A percentile compares a stretch with the other conserved stretches of the same genome.
Conservation (phyloP, 139 green algal genomes). For the Dunaliella primolecta region DNA sequence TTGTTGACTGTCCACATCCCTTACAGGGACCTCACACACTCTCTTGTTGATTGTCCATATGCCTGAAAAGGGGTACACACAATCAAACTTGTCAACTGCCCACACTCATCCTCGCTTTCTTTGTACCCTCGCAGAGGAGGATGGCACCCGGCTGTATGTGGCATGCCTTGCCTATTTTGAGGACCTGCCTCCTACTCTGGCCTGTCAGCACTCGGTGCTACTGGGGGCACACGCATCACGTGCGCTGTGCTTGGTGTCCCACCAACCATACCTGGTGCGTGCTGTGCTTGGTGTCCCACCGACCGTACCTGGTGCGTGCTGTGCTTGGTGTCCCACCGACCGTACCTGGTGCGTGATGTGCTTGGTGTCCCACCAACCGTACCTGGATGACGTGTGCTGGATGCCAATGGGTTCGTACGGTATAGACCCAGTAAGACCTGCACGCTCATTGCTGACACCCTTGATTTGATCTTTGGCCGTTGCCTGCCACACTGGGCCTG, state of each 20-base stretch:
- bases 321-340: constrained; percentile 32
- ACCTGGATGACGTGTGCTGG: too few species aligned
- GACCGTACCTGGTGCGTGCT: constrained; percentile 36
- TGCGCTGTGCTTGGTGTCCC: constrained; percentile 38
- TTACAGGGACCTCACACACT: too few species aligned
- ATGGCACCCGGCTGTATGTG: constrained; percentile 39
- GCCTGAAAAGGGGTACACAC: too few species aligned
- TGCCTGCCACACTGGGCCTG: too few species aligned
- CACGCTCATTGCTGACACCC: too few species aligned
- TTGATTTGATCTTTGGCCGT: too few species aligned
- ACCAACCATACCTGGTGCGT: constrained; percentile 30
- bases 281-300: constrained; percentile 37
- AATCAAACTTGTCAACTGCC: too few species aligned
- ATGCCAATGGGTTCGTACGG: too few species aligned
- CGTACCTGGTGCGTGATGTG: constrained; percentile 35
- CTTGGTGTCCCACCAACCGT: constrained; percentile 37
- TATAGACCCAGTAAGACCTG: too few species aligned
- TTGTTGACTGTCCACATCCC: too few species aligned
- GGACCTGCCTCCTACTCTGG: constrained; percentile 12
- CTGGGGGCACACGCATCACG: constrained; percentile 22
- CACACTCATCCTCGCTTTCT: too few species aligned
- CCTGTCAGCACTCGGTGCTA: constrained; percentile 19
- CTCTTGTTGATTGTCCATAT: too few species aligned
- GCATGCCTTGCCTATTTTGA: constrained; percentile 42
- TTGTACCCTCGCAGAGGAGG: constrained; percentile 36